Evolutionary conservation across 2,329 filamentous ascomycete species (phyloP), one percentile per base, ranked within the genome.

Genomic region (Grosmannia clavigera): DNA sequence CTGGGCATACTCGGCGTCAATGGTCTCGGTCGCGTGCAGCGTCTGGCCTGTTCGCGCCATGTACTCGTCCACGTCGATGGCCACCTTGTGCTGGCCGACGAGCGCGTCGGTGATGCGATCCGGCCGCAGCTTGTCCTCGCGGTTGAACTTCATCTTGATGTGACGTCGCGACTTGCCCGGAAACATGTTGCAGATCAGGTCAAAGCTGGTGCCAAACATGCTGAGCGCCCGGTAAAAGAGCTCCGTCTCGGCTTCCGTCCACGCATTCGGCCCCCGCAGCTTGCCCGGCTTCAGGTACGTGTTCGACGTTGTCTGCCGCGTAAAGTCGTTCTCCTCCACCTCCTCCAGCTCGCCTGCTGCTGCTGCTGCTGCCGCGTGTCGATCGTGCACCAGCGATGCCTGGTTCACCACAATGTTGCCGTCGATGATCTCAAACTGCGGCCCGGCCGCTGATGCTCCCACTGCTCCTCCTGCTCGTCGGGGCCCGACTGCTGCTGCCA

Each of bases 201-300:
- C 81, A 68, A 94, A 95, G 69, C 92, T 88, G 1, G 88, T 92
- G 60, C 90, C 90, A 68, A 90, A 92, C 78, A 86, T 87, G 61
- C 78, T 75, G 2, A 95, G 77, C 1, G 83, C 85, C 33, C 85
- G 80, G 75, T 91, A 94, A 73, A 94, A 94, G 53, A 82, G 76
- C 60, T 88, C 85, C 3, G 87, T 92, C 62, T 85, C 81, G 14
- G 82, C 80, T n/a, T 81, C 78, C 57, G 78, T 82, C 90, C 90
- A 95, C 38, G 81, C 76, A 65, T 86, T 83, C 31, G 81, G 77
- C 60, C 84, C 82, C 71, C 81, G 74, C 68, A 83, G 73, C 68
- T 88, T 85, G 68, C 85, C 76, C 29, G 75, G 74, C 66, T 77
- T 78, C 69, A 81, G 78, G 72, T 85, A 90, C 12, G 85, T 87